Evolutionary conservation across 129 eudicot species (phyloP).

Genomic region (Tagetes patula): DNA sequence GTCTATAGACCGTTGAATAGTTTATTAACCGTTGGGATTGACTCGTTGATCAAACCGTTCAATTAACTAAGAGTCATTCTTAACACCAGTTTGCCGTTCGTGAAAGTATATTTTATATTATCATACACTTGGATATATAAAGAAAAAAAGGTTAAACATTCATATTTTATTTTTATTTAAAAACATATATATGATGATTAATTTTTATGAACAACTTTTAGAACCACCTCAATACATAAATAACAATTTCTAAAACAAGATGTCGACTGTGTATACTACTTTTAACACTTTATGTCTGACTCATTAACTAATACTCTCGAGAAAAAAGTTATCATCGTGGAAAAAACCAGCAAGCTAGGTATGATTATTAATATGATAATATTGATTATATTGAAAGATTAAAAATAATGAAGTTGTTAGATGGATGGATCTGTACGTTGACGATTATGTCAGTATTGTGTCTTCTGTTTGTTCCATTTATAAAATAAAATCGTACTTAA

Average conservation of each 20-base stretch:
- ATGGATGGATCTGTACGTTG: conserved; percentile 8
- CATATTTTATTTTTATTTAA: not conserved
- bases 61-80: not conserved
- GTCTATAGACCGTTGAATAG: too few species aligned
- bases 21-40: too few species aligned
- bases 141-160: not conserved
- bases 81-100: not conserved
- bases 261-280: too few species aligned
- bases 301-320: too few species aligned
- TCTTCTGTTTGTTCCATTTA: conserved; percentile 5
- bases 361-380: too few species aligned
- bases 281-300: too few species aligned
- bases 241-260: too few species aligned
- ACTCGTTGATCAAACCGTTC: not conserved
- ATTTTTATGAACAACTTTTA: too few species aligned
- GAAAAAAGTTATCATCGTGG: too few species aligned
- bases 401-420: conserved; percentile 4
- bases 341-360: too few species aligned
- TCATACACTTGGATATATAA: not conserved
- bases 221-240: too few species aligned
- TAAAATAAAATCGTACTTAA: conserved; percentile 15
- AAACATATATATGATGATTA: not conserved
- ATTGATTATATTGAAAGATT: not conserved
- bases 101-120: not conserved
- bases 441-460: not conserved